Conservation (phyloP, 345 rosid species). For the Fremontodendron californicum region DNA sequence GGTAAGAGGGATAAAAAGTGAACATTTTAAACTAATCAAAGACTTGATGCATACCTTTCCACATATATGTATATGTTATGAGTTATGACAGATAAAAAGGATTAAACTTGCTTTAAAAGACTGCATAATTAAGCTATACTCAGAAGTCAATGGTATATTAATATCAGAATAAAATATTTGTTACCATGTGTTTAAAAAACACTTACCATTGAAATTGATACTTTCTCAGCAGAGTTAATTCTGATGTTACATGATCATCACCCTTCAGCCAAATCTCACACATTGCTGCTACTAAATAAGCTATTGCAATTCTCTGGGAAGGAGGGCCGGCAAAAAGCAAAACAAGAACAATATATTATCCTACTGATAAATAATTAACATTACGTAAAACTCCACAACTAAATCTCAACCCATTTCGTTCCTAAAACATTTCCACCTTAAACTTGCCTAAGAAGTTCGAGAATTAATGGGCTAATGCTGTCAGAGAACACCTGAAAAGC, state of each 20-base stretch:
- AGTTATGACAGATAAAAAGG: background rate
- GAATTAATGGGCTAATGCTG: background rate
- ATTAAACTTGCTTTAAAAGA: background rate
- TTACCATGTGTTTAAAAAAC: background rate
- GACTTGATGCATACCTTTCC: background rate
- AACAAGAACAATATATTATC: constrained; percentile 10
- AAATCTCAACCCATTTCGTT: background rate
- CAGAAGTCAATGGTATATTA: background rate
- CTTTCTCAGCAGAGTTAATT: constrained; percentile 39
- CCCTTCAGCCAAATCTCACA: constrained; percentile 89
- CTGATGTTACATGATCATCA: constrained; percentile 39
- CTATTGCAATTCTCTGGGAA: constrained; percentile 74
- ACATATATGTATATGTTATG: background rate
- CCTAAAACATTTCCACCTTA: background rate
- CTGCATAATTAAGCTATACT: background rate
- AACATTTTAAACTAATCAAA: background rate
- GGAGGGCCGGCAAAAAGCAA: background rate
- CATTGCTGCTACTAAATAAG: constrained; percentile 59
- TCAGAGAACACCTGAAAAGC: background rate
- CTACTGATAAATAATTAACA: background rate
- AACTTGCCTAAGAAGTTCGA: background rate
- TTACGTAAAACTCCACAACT: background rate
- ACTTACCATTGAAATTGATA: constrained; percentile 63
- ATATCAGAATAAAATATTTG: background rate
- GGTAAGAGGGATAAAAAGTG: background rate